Percentiles rank a stretch among this genome's conserved stretches.
Evolutionary conservation across 2,329 filamentous ascomycete genomes (phyloP).

Genomic region (Penicillium sp.): DNA sequence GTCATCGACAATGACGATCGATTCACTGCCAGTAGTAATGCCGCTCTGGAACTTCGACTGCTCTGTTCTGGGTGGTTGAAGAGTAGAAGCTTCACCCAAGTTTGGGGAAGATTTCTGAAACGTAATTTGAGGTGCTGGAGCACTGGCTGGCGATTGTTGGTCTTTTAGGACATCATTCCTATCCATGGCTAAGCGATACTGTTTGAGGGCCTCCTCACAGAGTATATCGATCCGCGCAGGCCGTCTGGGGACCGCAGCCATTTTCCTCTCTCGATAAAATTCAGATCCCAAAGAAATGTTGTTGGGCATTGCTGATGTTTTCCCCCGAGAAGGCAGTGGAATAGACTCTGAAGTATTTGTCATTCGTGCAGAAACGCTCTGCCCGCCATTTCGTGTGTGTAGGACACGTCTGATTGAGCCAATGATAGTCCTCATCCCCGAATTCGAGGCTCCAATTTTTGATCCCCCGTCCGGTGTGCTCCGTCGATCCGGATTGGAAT

Average conservation of each 20-base stretch:
- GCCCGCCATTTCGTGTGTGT: conserved; percentile 60
- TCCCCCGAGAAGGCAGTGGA: conserved; percentile 35
- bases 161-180: conserved; percentile 15
- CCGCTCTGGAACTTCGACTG: conserved; percentile 50
- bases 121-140: conserved; percentile 11
- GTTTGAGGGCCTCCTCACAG: conserved; percentile 76
- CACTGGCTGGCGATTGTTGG: conserved; percentile 5
- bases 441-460: conserved; percentile 42
- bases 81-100: conserved; percentile 1
- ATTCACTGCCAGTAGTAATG: conserved; percentile 82
- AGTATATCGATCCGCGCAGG: conserved; percentile 78
- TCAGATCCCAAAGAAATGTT: conserved; percentile 52
- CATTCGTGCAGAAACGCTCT: conserved; percentile 37
- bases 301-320: conserved; percentile 47
- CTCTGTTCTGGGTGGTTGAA: conserved; percentile 26
- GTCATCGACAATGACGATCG: conserved; percentile 83
- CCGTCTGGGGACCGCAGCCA: conserved; percentile 41
- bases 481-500: conserved; percentile 30
- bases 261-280: conserved; percentile 46
- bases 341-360: conserved; percentile 39
- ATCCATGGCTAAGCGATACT: conserved; percentile 74
- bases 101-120: conserved; percentile 7
- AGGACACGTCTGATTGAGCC: conserved; percentile 83
- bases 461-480: conserved; percentile 33
- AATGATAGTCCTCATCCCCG: conserved; percentile 83